Percentiles rank a stretch among this genome's conserved stretches.
Evolutionary conservation across 1,284 basidiomycete genomes (phyloP).

Genomic region (Trichosporon sp.): DNA sequence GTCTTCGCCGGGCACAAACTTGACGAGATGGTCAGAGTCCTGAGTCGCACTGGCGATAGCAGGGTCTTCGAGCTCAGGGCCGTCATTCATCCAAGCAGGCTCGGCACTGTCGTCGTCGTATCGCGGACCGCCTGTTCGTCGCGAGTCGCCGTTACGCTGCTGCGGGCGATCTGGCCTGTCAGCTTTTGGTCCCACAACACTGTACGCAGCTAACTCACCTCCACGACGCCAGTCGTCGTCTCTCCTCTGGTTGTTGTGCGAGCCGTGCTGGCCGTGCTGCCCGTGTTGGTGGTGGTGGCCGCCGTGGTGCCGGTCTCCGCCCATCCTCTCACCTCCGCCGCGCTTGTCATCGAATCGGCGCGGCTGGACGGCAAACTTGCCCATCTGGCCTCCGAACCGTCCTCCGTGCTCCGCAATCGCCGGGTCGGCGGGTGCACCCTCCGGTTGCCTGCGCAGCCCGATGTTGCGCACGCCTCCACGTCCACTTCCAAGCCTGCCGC

Average conservation of each 20-base stretch:
- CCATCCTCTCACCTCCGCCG: conserved; percentile 18
- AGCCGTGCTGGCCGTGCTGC: conserved; percentile 3
- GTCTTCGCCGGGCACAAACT: conserved; percentile 41
- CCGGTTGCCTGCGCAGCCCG: conserved; percentile 8
- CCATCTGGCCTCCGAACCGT: conserved; percentile 29
- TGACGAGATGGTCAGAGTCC: conserved; percentile 16
- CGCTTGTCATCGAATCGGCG: conserved; percentile 1
- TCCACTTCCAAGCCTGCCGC: conserved; percentile 13
- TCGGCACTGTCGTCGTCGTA: conserved; percentile 33
- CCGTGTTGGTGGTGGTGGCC: conserved; percentile 1
- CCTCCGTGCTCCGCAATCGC: conserved; percentile 18
- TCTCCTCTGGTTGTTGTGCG: conserved; percentile 8
- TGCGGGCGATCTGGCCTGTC: conserved; percentile 3
- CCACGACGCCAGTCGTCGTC: conserved; percentile 21
- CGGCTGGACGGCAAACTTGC: conserved; percentile 28
- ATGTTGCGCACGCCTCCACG: conserved; percentile 3
- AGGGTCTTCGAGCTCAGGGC: conserved; percentile 20
- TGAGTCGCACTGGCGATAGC: conserved; percentile 22
- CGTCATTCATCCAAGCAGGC: conserved; percentile 45
- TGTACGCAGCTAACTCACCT: conserved; percentile 5
- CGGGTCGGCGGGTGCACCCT: conserved; percentile 16
- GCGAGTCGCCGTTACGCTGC: conserved; percentile 19
- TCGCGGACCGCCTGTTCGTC: conserved; percentile 7
- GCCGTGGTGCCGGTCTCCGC: conserved; percentile 25
- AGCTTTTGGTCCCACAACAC: not conserved